Evolutionary conservation across 2,329 filamentous ascomycete genomes (phyloP).

Genomic region (Helotiales sp.): DNA sequence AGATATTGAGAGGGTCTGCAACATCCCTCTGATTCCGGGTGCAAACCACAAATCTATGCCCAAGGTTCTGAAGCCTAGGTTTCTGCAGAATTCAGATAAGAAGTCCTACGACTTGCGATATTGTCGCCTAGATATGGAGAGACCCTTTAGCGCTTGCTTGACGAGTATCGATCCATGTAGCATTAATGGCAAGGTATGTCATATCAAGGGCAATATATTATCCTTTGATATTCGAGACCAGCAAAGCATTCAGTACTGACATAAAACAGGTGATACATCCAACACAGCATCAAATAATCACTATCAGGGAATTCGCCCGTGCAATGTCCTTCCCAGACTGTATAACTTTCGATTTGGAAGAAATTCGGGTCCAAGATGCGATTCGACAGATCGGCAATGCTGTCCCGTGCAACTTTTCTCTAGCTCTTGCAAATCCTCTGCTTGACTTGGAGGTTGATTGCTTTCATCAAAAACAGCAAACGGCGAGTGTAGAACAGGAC

Average conservation of each 20-base stretch:
- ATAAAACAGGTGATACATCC: slow-evolving; percentile 16
- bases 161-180: neutral
- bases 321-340: slow-evolving; percentile 20
- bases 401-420: slow-evolving; percentile 14
- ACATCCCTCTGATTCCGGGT: slow-evolving; percentile 4
- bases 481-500: neutral
- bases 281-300: slow-evolving; percentile 9
- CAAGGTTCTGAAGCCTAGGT: neutral
- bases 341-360: slow-evolving; percentile 14
- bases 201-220: too few relatives aligned
- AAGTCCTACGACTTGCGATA: neutral
- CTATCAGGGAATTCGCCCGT: slow-evolving; percentile 19
- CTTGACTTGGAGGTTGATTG: slow-evolving; percentile 2
- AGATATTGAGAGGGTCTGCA: slow-evolving; percentile 9
- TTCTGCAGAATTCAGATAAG: neutral
- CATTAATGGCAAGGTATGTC: slow-evolving; percentile 5
- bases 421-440: slow-evolving; percentile 7
- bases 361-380: neutral
- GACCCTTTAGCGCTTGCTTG: neutral
- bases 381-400: slow-evolving; percentile 20
- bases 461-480: neutral
- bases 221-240: too few relatives aligned
- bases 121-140: neutral
- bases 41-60: slow-evolving; percentile 8
- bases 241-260: too few relatives aligned